phyloP scores from a whole-genome alignment of 2,329 filamentous ascomycete genomes.

The Venturiaceae sp. region DNA sequence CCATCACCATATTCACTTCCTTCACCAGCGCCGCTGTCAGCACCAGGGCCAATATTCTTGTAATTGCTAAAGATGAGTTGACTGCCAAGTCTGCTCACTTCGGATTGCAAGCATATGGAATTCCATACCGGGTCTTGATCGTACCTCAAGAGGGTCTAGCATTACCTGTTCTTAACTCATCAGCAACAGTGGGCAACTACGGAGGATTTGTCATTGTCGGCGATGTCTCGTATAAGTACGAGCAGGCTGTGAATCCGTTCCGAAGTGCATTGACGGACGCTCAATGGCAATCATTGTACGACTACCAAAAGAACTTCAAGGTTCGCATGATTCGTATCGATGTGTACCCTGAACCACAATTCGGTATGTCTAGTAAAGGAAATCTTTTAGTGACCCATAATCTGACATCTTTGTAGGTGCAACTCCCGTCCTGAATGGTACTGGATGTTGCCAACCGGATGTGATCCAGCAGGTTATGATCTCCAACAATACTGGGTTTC shows the following conservation, averaged over 20 bases:
- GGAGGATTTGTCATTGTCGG: conserved; percentile 47
- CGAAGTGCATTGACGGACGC: conserved; percentile 43
- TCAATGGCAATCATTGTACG: conserved; percentile 47
- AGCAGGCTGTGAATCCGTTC: conserved; percentile 25
- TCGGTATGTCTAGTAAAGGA: conserved; percentile 23
- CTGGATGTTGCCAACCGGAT: conserved; percentile 37
- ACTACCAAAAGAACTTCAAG: conserved; percentile 48
- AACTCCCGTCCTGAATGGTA: conserved; percentile 22
- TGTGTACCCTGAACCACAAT: conserved; percentile 43
- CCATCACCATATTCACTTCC: neutral
- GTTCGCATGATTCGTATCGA: conserved; percentile 53
- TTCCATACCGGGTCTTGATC: conserved; percentile 45
- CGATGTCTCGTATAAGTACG: conserved; percentile 46
- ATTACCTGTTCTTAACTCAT: conserved; percentile 44
- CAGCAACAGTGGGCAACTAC: conserved; percentile 42
- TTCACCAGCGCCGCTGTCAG: neutral
- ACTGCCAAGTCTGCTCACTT: conserved; percentile 39
- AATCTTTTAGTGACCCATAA: neutral
- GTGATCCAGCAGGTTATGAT: conserved; percentile 45
- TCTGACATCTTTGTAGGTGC: neutral
- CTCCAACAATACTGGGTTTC: conserved; percentile 43
- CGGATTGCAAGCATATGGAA: conserved; percentile 51
- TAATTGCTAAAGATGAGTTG: conserved; percentile 44
- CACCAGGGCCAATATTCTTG: conserved; percentile 35
- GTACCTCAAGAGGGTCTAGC: conserved; percentile 43